Evolutionary conservation across 1,284 basidiomycete genomes (phyloP), one percentile per base, ranked within the genome.

Genomic region (Ceratorhiza oryzae-sativae): DNA sequence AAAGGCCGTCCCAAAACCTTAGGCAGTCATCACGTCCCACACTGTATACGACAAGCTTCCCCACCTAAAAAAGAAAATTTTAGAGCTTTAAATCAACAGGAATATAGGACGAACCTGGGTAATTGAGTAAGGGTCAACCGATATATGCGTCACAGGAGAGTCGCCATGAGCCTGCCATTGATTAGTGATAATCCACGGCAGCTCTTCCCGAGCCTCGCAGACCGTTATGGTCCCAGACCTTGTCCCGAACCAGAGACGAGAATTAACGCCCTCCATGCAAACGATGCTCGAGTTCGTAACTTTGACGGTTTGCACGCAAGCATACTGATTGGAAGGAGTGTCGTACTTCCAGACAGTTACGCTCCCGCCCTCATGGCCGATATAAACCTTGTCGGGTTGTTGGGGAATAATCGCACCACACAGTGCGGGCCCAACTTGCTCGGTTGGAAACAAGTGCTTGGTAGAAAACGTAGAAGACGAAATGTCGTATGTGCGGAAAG

Each of bases 311-410:
- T 91, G 88, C 9, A 86, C 76, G 76, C 90, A 94, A 9, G 78
- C 76, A 0, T 90, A 90, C 48, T 72, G 71, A 56, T 46, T 45
- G 6, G 72, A 59, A 41, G 61, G 9, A 25, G 45, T 30, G 20
- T 46, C 56, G 41, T 73, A 62, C 51, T 42, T 68, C 94, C 95
- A 98, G 10, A 95, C 82, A 0, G 89, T 90, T 73, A 98, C 84
- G 76, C 86, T 91, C 0, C 97, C 97, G 51, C 92, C 94, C 79
- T 98, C 96, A 77, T 99, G 97, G 0, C 93, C 95, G n/a, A 99
- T 83, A 77, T 90, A 98, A 34, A 94, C 90, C 20, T 83, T 80
- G 1, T 86, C 83, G 0, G 90, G 88, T 10, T 86, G 82, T 0
- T 89, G 85, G 0, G 93, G 90, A 4, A 98, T 81, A 27, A 93